Evolutionary conservation across 352 stramenopile species (phyloP).

Genomic region (Globisporangium splendens): DNA sequence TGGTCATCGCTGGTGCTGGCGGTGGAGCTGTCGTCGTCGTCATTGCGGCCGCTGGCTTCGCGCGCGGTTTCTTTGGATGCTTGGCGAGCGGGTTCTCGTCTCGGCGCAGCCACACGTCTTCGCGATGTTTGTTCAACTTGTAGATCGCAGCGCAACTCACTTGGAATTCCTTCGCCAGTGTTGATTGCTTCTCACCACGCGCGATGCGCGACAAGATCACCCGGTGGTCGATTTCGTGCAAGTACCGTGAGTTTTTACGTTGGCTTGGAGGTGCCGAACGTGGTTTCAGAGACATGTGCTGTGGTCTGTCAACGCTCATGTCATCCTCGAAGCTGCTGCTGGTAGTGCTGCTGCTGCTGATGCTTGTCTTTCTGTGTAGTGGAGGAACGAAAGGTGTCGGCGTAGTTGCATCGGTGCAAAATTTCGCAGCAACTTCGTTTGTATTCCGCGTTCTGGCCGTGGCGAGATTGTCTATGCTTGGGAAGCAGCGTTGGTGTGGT

Average conservation of each 20-base stretch:
- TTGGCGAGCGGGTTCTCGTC: conserved; percentile 51
- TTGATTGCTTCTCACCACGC: conserved; percentile 54
- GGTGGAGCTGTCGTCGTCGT: background rate
- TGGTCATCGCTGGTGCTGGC: conserved; percentile 1
- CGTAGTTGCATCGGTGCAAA: no score
- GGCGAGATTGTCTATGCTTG: no score
- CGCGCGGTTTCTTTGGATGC: conserved; percentile 42
- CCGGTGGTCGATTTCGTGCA: conserved; percentile 57
- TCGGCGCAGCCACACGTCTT: conserved; percentile 35
- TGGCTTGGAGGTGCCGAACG: no score
- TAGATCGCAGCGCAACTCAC: conserved; percentile 57
- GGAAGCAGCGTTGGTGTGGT: no score
- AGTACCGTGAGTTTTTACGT: conserved; percentile 43
- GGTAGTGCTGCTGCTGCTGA: no score
- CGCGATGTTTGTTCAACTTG: conserved; percentile 57
- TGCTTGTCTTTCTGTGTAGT: no score
- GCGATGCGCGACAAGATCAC: conserved; percentile 47
- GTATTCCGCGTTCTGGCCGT: no score
- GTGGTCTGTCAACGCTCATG: no score
- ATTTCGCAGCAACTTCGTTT: no score
- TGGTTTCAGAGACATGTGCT: no score
- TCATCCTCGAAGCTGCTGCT: no score
- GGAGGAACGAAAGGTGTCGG: no score
- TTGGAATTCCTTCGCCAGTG: conserved; percentile 57
- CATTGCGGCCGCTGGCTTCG: background rate